Evolutionary conservation across 768 basidiomycete genomes (phyloP).

Genomic region (Zangia roseola): DNA sequence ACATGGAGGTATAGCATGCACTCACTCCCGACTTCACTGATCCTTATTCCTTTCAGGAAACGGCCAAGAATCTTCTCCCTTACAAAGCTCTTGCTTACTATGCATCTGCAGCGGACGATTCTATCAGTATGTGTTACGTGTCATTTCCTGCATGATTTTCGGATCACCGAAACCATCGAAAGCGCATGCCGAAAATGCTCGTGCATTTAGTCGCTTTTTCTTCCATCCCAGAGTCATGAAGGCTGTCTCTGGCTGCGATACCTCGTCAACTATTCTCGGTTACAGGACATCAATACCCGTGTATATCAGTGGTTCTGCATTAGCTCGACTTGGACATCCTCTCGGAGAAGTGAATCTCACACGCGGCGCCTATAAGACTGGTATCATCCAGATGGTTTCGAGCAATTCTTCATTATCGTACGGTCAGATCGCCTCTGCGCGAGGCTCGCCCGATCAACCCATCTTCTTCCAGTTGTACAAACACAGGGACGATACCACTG

Average conservation of each 20-base stretch:
- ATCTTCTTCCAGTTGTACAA: constrained; percentile 90
- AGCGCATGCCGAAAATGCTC: constrained; percentile 70
- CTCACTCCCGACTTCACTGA: background rate
- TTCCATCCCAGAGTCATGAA: constrained; percentile 83
- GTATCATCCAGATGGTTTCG: constrained; percentile 85
- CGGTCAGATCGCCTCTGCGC: constrained; percentile 56
- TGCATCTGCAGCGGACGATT: constrained; percentile 83
- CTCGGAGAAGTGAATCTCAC: constrained; percentile 86
- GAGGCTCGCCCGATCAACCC: constrained; percentile 52
- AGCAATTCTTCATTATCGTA: constrained; percentile 72
- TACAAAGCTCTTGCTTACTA: constrained; percentile 83
- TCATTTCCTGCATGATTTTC: constrained; percentile 5
- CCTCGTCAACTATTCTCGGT: constrained; percentile 73
- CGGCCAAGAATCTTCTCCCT: constrained; percentile 71
- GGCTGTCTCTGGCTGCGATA: constrained; percentile 59
- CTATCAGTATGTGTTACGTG: constrained; percentile 66
- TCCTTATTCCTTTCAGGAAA: constrained; percentile 41
- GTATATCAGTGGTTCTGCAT: constrained; percentile 80
- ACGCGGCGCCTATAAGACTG: constrained; percentile 58
- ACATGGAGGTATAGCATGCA: constrained; percentile 66
- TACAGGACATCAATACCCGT: constrained; percentile 72
- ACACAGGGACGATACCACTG: constrained; percentile 61
- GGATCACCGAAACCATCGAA: constrained; percentile 13
- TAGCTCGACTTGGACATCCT: constrained; percentile 87
- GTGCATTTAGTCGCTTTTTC: constrained; percentile 83